These are phyloP conservation scores for Berkeleyomyces rouxiae DNA, from an alignment of 2,329 filamentous ascomycete species.

Conservation along the genomic window DNA sequence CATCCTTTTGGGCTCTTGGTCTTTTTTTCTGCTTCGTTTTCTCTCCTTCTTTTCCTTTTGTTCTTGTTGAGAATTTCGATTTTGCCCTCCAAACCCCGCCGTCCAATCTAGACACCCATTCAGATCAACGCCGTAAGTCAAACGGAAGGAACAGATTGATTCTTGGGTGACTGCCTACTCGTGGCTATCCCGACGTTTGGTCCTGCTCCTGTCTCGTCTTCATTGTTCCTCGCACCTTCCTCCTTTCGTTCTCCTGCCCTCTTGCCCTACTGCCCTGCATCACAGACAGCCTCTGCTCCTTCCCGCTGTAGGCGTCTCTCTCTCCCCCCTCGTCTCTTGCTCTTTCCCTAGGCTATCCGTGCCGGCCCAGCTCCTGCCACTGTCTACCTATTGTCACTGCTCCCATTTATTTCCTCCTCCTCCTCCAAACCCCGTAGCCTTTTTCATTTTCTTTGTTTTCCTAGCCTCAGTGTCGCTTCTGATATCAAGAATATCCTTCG, in stretches of 20 bases:
- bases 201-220: not conserved
- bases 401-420: not conserved
- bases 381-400: not conserved
- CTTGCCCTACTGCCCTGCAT: no score
- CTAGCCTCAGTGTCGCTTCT: not conserved
- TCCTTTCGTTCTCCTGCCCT: not conserved
- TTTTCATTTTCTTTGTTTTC: not conserved
- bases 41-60: not conserved
- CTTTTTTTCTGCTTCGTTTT: not conserved
- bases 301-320: not conserved
- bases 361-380: not conserved
- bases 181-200: not conserved
- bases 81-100: not conserved
- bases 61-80: not conserved
- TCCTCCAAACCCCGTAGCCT: not conserved
- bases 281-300: not conserved
- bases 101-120: not conserved
- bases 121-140: not conserved
- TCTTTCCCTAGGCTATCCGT: not conserved
- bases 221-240: not conserved
- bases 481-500: not conserved
- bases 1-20: not conserved
- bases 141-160: not conserved
- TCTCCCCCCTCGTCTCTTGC: not conserved
- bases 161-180: not conserved